These are phyloP conservation scores for Suhomyces panamericanus DNA, from an alignment of 1,139 yeast species.

Conservation along the genomic window DNA sequence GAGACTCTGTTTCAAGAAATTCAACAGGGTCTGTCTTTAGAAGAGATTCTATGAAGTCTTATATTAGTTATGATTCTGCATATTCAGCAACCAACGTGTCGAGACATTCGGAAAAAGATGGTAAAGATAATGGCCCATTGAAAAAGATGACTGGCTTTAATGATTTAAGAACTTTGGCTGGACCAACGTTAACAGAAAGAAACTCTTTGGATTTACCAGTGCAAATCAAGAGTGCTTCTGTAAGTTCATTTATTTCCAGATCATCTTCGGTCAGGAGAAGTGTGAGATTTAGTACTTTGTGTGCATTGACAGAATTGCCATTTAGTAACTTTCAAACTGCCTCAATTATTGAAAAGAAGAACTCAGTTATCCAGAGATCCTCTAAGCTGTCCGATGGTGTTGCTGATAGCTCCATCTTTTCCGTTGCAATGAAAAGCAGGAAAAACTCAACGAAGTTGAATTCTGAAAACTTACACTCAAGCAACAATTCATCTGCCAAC, in stretches of 20 bases:
- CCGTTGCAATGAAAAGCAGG: slow-evolving; percentile 30
- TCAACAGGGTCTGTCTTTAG: slow-evolving; percentile 31
- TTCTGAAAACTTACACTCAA: slow-evolving; percentile 10
- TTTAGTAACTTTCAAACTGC: slow-evolving; percentile 29
- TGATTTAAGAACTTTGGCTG: slow-evolving; percentile 34
- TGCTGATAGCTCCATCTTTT: slow-evolving; percentile 41
- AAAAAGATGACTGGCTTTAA: slow-evolving; percentile 41
- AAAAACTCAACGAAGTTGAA: slow-evolving; percentile 21
- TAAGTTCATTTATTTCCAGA: slow-evolving; percentile 27
- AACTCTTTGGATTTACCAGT: slow-evolving; percentile 29
- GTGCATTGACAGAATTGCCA: slow-evolving; percentile 46
- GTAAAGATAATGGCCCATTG: slow-evolving; percentile 19
- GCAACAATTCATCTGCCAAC: slow-evolving; percentile 25
- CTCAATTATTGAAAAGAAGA: slow-evolving; percentile 11
- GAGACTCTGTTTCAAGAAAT: slow-evolving; percentile 34
- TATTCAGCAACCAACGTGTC: slow-evolving; percentile 41
- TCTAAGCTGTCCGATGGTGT: slow-evolving; percentile 28
- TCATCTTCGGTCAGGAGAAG: slow-evolving; percentile 32
- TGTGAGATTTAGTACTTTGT: slow-evolving; percentile 39
- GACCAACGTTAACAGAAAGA: slow-evolving; percentile 15
- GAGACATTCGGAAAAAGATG: slow-evolving; percentile 15
- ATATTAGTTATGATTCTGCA: slow-evolving; percentile 57
- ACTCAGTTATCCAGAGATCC: slow-evolving; percentile 14
- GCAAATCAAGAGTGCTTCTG: slow-evolving; percentile 22
- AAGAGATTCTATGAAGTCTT: slow-evolving; percentile 48